These are phyloP conservation scores for Atractiella rhizophila DNA, from an alignment of 768 basidiomycete species.

Conservation along the genomic window DNA sequence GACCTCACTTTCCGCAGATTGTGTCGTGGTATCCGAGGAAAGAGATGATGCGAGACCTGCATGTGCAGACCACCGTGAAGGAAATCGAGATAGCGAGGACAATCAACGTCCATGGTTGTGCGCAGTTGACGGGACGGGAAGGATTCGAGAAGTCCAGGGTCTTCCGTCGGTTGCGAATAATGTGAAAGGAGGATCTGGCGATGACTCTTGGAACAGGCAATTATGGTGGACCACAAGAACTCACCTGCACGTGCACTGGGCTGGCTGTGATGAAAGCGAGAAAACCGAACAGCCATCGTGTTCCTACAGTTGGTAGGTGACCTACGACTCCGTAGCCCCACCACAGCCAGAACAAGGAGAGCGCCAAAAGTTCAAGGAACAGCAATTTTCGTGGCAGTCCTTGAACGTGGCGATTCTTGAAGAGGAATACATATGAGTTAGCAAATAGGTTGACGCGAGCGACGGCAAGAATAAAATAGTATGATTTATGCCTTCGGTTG, in stretches of 20 bases:
- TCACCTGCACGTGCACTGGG: slow-evolving; percentile 80
- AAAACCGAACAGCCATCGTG: slow-evolving; percentile 43
- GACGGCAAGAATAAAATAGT: slow-evolving; percentile 69
- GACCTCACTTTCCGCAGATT: slow-evolving; percentile 67
- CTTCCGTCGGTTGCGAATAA: slow-evolving; percentile 63
- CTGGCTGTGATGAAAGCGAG: slow-evolving; percentile 66
- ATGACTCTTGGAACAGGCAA: background rate
- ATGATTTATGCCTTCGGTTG: slow-evolving; percentile 40
- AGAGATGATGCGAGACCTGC: slow-evolving; percentile 74
- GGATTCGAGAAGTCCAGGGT: slow-evolving; percentile 69
- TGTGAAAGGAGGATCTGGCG: slow-evolving; percentile 72
- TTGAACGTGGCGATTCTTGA: slow-evolving; percentile 28
- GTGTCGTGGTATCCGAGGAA: slow-evolving; percentile 83
- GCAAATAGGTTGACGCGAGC: slow-evolving; percentile 87
- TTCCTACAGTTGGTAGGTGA: slow-evolving; percentile 46
- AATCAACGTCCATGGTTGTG: slow-evolving; percentile 90
- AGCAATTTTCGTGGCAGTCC: slow-evolving; percentile 38
- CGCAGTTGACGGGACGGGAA: slow-evolving; percentile 83
- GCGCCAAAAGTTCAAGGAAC: slow-evolving; percentile 40
- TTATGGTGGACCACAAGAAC: slow-evolving; percentile 8
- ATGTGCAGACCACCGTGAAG: slow-evolving; percentile 93
- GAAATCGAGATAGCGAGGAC: slow-evolving; percentile 55
- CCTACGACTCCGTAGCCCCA: slow-evolving; percentile 38
- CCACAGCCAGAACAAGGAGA: slow-evolving; percentile 76
- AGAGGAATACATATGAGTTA: slow-evolving; percentile 54